Percentiles rank a stretch among this genome's conserved stretches.
Conservation (phyloP, 75 land plant genomes). For the Cryptomeria japonica region DNA sequence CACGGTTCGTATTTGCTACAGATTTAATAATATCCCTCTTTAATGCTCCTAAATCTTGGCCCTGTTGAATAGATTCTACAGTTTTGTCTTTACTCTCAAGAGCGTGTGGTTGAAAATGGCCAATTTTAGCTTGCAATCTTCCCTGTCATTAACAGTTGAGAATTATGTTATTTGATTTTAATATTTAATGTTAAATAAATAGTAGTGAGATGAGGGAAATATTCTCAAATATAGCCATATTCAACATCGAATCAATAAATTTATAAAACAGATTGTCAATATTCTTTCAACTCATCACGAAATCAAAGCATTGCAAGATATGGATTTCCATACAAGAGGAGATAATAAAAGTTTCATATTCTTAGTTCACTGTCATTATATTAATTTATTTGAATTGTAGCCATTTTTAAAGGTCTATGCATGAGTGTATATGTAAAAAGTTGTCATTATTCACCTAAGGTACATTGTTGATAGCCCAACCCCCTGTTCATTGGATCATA, state of each 20-base stretch:
- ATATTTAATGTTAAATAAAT: neutral
- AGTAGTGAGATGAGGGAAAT: neutral
- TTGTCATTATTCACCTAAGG: neutral
- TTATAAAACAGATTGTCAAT: neutral
- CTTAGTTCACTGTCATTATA: neutral
- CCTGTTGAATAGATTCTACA: neutral
- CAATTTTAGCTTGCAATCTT: neutral
- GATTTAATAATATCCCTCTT: slow-evolving; percentile 32
- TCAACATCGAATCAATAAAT: neutral
- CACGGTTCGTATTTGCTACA: slow-evolving; percentile 47
- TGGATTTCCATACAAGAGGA: neutral
- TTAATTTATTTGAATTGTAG: neutral
- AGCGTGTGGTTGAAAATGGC: neutral
- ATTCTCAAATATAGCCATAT: neutral
- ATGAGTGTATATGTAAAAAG: too few relatives aligned
- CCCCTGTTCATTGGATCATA: too few relatives aligned
- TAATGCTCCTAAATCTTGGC: slow-evolving; percentile 13
- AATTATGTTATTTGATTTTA: neutral
- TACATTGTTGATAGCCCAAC: too few relatives aligned
- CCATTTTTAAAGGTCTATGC: too few relatives aligned
- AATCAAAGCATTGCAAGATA: neutral
- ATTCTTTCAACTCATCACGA: neutral
- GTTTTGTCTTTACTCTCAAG: neutral
- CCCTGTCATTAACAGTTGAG: neutral
- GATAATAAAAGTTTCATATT: neutral